A percentile compares a stretch with the other conserved stretches of the same genome.
Conservation (phyloP, 1,284 basidiomycete genomes). For the Peniophora sp. region DNA sequence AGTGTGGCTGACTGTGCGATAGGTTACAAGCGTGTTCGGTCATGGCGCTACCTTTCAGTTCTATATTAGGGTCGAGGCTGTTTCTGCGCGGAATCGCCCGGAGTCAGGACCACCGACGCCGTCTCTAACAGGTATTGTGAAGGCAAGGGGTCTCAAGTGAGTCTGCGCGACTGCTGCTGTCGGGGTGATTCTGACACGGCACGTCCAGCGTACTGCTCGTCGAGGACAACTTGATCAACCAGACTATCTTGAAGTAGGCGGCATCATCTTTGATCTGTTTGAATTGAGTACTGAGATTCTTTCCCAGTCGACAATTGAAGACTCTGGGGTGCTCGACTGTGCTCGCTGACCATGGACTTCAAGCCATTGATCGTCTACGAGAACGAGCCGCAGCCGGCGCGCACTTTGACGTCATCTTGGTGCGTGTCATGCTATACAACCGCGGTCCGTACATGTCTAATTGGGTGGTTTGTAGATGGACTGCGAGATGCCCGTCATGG, state of each 20-base stretch:
- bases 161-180: too few species aligned
- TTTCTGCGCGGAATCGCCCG: background rate
- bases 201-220: background rate
- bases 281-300: background rate
- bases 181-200: too few species aligned
- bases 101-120: too few species aligned
- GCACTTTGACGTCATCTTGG: background rate
- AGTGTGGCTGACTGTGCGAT: background rate
- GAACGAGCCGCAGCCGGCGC: background rate
- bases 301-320: background rate
- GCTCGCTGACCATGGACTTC: background rate
- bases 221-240: constrained; percentile 1
- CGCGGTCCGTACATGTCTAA: too few species aligned
- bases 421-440: background rate
- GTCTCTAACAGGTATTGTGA: too few species aligned
- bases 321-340: background rate
- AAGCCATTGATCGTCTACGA: background rate
- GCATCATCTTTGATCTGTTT: background rate
- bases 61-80: background rate
- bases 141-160: background rate
- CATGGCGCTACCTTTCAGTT: constrained; percentile 1
- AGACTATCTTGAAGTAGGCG: background rate
- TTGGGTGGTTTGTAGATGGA: too few species aligned
- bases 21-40: background rate
- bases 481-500: constrained; percentile 1